Evolutionary conservation across 306 rosid genomes (phyloP).

Genomic region (Vigna nakashimae): DNA sequence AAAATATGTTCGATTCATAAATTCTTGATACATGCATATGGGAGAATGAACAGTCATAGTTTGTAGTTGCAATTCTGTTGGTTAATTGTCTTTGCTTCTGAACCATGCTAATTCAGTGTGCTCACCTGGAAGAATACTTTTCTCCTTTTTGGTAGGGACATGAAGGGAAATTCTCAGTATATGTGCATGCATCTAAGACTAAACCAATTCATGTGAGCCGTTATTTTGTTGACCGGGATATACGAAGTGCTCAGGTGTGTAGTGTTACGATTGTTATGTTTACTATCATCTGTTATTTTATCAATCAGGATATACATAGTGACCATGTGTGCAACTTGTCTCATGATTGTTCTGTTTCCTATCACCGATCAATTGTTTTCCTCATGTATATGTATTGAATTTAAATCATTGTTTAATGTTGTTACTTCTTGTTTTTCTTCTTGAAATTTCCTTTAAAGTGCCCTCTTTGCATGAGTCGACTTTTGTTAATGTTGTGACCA

Average conservation of each 20-base stretch:
- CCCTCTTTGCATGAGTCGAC: not conserved
- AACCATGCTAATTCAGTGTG: slow-evolving; percentile 22
- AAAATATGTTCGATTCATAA: slow-evolving; percentile 4
- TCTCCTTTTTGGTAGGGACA: slow-evolving; percentile 76
- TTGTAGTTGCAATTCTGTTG: slow-evolving; percentile 23
- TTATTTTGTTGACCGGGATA: slow-evolving; percentile 70
- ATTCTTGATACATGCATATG: slow-evolving; percentile 8
- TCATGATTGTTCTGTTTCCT: slow-evolving; percentile 24
- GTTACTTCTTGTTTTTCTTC: slow-evolving; percentile 8
- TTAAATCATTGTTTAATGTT: not conserved
- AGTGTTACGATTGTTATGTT: slow-evolving; percentile 19
- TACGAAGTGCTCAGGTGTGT: slow-evolving; percentile 82
- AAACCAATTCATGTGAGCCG: slow-evolving; percentile 88
- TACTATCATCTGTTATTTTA: slow-evolving; percentile 50
- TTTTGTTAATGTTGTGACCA: not conserved
- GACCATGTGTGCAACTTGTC: slow-evolving; percentile 57
- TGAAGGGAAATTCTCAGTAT: slow-evolving; percentile 92
- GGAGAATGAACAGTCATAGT: not conserved
- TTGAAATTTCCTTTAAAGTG: not conserved
- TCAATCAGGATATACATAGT: slow-evolving; percentile 74
- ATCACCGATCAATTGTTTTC: not conserved
- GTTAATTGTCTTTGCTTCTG: slow-evolving; percentile 29
- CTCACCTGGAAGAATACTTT: slow-evolving; percentile 33
- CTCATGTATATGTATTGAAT: slow-evolving; percentile 6
- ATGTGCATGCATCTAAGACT: slow-evolving; percentile 90